Percentiles rank a stretch among this genome's conserved stretches.
These are phyloP conservation scores for Ophiocordyceps camponoti-saundersi DNA, from an alignment of 2,329 filamentous ascomycete genomes.

Conservation along the genomic window DNA sequence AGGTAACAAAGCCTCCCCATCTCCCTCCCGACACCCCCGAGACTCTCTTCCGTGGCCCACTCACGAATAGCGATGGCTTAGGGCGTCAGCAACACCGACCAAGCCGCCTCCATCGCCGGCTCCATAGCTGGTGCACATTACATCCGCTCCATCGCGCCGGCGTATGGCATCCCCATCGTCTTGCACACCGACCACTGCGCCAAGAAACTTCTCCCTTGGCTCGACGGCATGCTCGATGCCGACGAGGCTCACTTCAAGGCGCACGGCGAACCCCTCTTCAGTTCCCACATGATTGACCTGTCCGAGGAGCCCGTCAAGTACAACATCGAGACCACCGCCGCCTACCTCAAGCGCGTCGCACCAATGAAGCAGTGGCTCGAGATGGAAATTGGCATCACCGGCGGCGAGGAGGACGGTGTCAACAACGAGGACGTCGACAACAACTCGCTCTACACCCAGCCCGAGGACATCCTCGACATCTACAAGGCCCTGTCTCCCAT, in stretches of 20 bases:
- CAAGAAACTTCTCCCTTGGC: conserved; percentile 97
- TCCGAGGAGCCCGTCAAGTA: conserved; percentile 79
- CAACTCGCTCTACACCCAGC: conserved; percentile 93
- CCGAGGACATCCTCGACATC: conserved; percentile 87
- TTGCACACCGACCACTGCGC: conserved; percentile 98
- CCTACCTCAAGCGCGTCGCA: conserved; percentile 84
- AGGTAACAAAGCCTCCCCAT: conserved; percentile 29
- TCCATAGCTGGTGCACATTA: conserved; percentile 82
- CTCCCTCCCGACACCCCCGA: too few species aligned
- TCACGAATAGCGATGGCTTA: conserved; percentile 2
- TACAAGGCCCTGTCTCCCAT: conserved; percentile 72
- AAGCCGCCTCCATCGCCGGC: conserved; percentile 78
- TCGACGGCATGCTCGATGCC: conserved; percentile 87
- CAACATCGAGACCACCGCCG: conserved; percentile 84
- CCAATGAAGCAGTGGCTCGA: conserved; percentile 99
- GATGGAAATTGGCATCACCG: conserved; percentile 82
- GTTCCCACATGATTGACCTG: conserved; percentile 95
- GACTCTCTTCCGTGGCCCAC: background rate
- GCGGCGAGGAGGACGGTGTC: conserved; percentile 94
- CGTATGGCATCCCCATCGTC: conserved; percentile 80
- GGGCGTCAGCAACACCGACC: conserved; percentile 66
- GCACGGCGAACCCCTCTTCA: conserved; percentile 85
- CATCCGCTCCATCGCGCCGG: conserved; percentile 72
- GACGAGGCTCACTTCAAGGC: conserved; percentile 93
- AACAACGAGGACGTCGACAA: conserved; percentile 98